Evolutionary conservation across 1,284 basidiomycete species (phyloP).

Genomic region (Moesziomyces globuligerus): DNA sequence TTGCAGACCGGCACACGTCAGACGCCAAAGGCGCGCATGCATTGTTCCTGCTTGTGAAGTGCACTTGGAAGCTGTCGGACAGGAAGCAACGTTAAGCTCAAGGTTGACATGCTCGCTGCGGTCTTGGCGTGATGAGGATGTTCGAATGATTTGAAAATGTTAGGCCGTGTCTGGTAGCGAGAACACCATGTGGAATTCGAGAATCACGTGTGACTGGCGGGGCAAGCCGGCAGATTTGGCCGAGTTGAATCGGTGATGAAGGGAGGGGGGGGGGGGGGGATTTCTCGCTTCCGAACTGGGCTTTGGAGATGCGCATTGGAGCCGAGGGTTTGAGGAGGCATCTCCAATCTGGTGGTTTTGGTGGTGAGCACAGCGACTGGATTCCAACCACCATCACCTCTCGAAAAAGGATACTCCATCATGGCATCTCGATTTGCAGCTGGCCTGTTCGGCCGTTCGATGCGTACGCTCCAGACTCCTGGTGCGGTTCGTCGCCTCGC

Average conservation of each 20-base stretch:
- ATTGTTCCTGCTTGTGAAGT: too few relatives aligned
- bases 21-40: neutral
- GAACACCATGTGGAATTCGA: neutral
- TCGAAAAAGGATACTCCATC: conserved; percentile 4
- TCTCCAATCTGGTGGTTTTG: too few relatives aligned
- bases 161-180: neutral
- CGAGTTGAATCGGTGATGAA: neutral
- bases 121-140: too few relatives aligned
- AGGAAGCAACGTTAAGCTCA: conserved; percentile 4
- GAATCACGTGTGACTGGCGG: neutral
- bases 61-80: too few relatives aligned
- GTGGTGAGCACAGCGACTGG: neutral
- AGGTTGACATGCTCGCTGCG: conserved; percentile 6
- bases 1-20: neutral
- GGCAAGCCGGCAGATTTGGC: neutral
- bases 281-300: neutral
- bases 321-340: too few relatives aligned
- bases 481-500: conserved; percentile 19
- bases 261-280: neutral
- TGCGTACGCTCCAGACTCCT: conserved; percentile 16
- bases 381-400: neutral
- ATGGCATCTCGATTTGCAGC: conserved; percentile 47
- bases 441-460: conserved; percentile 33
- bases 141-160: neutral
- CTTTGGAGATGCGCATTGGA: neutral